Base-by-base conservation (phyloP, 192 early-diverging fungal genomes). In the Linnemannia elongata region DNA sequence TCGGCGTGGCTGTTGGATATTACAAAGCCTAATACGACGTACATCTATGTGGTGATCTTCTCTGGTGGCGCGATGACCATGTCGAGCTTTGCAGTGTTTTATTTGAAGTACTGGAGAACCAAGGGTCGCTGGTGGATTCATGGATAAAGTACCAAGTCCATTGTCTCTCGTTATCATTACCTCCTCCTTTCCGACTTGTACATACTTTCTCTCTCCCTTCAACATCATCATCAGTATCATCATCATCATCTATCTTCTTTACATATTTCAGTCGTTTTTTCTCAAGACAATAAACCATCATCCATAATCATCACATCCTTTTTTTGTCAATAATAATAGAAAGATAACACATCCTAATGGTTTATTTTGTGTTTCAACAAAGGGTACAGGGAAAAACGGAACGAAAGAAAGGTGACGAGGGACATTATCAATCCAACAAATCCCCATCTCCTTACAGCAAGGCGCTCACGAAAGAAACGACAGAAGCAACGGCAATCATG, bases 121-220 rank as follows among this genome's bases (percentile, higher is more conserved):
- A 86, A 86, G 24, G 84, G 84, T 38, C 84, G 84, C 42, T 86
- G 84, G 84, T 86, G 78, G 78, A 86, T 22, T 30, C 84, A 81
- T 57, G 79, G 78, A 13, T 85, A 80, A 77, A n/a, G n/a, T 60
- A 4, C 1, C 24, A 60, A 3, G 12, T 15, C 4, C 27, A n/a
- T 66, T 30, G 1, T 4, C 8, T 66, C n/a, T 66, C 10, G 24
- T 12, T 4, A 4, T 45, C 33, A 6, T 18, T 39, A 3, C 30
- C 66, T 39, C 12, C 17, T 12, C 24, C 60, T 33, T 39, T 45
- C 12, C 12, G 17, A 6, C 30, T 13, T 66, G 60, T 66, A 66
- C 12, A 66, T 66, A 66, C 3, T 35, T 49, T 75, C 47, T 39
- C 52, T 4, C 10, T 49, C 5, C n/a, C 60, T 6, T 22, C 22